Evolutionary conservation across 257 asterid genomes (phyloP).

Genomic region (Solanum okadae): DNA sequence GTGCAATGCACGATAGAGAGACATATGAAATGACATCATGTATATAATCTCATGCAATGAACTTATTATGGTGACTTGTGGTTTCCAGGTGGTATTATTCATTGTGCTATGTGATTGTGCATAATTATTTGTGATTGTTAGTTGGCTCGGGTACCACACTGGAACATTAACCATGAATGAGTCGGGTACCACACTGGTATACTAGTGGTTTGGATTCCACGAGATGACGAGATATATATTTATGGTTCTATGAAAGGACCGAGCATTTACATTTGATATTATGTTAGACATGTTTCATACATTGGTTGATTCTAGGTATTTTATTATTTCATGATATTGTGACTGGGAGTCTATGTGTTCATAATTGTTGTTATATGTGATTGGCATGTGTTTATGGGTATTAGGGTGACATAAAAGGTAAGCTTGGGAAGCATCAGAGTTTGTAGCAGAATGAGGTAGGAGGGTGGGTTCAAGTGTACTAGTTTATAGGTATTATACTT

Average conservation of each 20-base stretch:
- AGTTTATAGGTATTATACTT: not conserved
- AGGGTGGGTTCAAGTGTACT: not conserved
- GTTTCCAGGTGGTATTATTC: not conserved
- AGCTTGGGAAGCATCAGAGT: not conserved
- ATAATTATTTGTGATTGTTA: too few relatives aligned
- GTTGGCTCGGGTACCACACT: not conserved
- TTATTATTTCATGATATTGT: not conserved
- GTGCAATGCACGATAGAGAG: not conserved
- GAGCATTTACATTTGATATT: not conserved
- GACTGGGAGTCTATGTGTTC: not conserved
- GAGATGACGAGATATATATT: not conserved
- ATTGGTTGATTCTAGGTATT: not conserved
- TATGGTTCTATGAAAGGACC: too few relatives aligned
- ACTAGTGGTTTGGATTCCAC: not conserved
- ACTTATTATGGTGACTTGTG: not conserved
- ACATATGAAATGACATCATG: not conserved
- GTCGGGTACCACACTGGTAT: not conserved
- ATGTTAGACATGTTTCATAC: too few relatives aligned
- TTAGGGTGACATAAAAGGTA: not conserved
- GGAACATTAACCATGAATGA: too few relatives aligned
- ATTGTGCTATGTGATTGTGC: not conserved
- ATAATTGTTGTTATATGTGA: not conserved
- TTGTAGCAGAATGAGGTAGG: not conserved
- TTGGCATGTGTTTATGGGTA: not conserved
- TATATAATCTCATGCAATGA: not conserved